A percentile compares a stretch with the other conserved stretches of the same genome.
These are phyloP conservation scores for Akanthomyces lecanii DNA, from an alignment of 2,329 filamentous ascomycete species.

Conservation along the genomic window DNA sequence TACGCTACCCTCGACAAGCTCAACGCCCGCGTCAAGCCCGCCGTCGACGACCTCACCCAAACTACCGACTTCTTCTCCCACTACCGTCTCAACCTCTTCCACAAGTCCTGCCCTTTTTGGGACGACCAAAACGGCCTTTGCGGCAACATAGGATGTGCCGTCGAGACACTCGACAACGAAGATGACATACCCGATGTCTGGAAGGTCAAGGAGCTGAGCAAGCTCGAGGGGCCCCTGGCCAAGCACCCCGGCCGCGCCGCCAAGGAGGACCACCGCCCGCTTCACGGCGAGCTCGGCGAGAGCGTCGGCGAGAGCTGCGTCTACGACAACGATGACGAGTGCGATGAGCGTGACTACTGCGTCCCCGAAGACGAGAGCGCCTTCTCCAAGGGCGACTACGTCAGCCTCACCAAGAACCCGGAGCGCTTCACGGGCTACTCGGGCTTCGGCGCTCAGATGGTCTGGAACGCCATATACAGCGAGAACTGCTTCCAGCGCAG, in stretches of 20 bases:
- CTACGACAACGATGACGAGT: conserved; percentile 95
- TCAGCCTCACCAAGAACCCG: conserved; percentile 87
- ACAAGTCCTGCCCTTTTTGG: conserved; percentile 96
- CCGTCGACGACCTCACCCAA: conserved; percentile 74
- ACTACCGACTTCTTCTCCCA: conserved; percentile 97
- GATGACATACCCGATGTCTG: conserved; percentile 89
- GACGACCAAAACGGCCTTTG: conserved; percentile 89
- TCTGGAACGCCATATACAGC: conserved; percentile 95
- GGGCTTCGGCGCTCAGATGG: conserved; percentile 77
- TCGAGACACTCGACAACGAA: conserved; percentile 92
- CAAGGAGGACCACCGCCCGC: conserved; percentile 68
- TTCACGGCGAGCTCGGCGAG: conserved; percentile 79
- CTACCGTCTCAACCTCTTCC: conserved; percentile 91
- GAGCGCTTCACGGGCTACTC: conserved; percentile 94
- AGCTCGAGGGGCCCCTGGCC: conserved; percentile 87
- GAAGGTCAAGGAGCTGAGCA: conserved; percentile 87
- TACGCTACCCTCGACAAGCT: conserved; percentile 85
- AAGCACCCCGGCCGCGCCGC: conserved; percentile 75
- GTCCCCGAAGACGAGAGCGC: conserved; percentile 90
- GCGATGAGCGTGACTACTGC: conserved; percentile 94
- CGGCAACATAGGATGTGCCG: conserved; percentile 93
- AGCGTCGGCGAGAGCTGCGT: conserved; percentile 93
- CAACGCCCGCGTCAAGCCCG: conserved; percentile 71
- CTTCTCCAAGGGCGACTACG: conserved; percentile 87
- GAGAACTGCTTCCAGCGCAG: conserved; percentile 89